Percentiles rank a stretch among this genome's conserved stretches.
phyloP scores from a whole-genome alignment of 2,329 filamentous ascomycete genomes.

The Colletotrichum endophyticum region DNA sequence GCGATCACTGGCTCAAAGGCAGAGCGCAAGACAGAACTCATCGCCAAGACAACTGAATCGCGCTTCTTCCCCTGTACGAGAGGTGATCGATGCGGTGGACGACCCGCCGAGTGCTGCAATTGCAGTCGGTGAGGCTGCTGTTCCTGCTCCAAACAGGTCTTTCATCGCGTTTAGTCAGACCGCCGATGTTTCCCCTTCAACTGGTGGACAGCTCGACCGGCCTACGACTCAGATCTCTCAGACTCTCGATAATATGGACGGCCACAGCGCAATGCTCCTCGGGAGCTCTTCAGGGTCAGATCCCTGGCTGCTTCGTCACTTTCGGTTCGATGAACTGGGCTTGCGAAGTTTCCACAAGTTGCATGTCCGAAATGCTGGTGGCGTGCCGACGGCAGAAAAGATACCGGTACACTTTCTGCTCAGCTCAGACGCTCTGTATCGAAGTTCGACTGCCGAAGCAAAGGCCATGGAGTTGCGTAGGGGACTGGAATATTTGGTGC shows the following conservation, averaged over 20 bases:
- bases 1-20: background rate
- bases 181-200: background rate
- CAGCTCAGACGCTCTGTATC: constrained; percentile 4
- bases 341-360: constrained; percentile 37
- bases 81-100: background rate
- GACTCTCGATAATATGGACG: constrained; percentile 32
- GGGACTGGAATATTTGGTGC: background rate
- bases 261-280: constrained; percentile 32
- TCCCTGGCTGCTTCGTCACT: constrained; percentile 39
- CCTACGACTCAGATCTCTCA: constrained; percentile 20
- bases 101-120: background rate
- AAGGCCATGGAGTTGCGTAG: background rate
- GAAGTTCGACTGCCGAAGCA: accelerated
- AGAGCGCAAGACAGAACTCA: background rate
- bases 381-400: constrained; percentile 34
- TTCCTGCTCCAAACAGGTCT: background rate
- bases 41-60: background rate
- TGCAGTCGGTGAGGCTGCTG: background rate
- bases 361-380: constrained; percentile 40
- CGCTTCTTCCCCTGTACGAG: background rate
- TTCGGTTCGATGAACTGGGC: constrained; percentile 38
- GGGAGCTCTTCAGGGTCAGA: constrained; percentile 37
- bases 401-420: constrained; percentile 34
- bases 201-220: background rate
- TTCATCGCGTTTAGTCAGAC: background rate